These are phyloP conservation scores for Alternaria sp. DNA, from an alignment of 2,329 filamentous ascomycete genomes.

Conservation along the genomic window DNA sequence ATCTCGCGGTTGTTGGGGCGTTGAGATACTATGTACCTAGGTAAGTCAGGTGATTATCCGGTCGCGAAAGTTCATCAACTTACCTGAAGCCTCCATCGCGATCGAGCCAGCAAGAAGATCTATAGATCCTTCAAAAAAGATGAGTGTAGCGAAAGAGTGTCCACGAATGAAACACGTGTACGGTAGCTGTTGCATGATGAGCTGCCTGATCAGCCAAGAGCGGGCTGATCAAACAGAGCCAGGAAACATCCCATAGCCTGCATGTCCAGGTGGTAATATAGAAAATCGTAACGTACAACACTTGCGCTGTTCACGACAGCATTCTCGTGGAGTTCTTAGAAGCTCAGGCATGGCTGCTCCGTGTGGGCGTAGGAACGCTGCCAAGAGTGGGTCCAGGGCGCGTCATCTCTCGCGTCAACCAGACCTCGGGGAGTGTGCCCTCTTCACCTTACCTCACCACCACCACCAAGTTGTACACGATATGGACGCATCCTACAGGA, in stretches of 20 bases:
- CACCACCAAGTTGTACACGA: not conserved
- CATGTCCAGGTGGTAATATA: not conserved
- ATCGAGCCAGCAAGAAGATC: not conserved
- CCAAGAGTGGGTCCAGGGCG: not conserved
- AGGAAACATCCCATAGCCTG: not conserved
- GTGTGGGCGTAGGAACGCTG: not conserved
- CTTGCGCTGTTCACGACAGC: not conserved
- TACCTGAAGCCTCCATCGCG: not conserved
- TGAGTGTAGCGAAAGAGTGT: not conserved
- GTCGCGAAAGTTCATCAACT: not conserved
- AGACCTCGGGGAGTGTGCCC: not conserved
- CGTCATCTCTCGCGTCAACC: slow-evolving; percentile 1
- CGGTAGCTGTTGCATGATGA: not conserved
- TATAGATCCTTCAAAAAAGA: not conserved
- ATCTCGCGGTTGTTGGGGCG: slow-evolving; percentile 9
- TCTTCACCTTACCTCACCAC: not conserved
- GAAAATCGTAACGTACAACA: not conserved
- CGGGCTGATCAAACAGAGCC: not conserved
- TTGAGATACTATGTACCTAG: not conserved
- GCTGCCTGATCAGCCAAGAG: not conserved
- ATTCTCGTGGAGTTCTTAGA: not conserved
- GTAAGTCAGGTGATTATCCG: not conserved
- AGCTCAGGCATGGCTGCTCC: not conserved
- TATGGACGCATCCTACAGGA: not conserved
- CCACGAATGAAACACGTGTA: not conserved